Evolutionary conservation across 2,329 filamentous ascomycete genomes (phyloP).

Genomic region (Coniochaeta sp.): DNA sequence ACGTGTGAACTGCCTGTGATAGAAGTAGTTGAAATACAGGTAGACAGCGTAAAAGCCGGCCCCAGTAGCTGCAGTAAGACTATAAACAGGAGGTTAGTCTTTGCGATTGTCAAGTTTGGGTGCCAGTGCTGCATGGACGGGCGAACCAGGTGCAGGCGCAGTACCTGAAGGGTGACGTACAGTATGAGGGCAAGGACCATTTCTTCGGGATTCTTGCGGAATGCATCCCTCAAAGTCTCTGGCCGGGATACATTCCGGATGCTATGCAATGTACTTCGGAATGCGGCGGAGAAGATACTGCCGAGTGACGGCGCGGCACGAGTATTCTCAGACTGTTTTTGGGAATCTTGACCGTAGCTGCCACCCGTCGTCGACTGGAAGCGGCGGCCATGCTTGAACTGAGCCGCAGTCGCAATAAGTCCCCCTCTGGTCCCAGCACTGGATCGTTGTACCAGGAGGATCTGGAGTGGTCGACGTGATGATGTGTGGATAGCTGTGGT

Average conservation of each 20-base stretch:
- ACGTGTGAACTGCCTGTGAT: conserved; percentile 45
- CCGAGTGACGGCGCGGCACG: not conserved
- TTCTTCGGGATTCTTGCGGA: conserved; percentile 34
- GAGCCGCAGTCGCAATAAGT: not conserved
- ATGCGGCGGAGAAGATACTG: not conserved
- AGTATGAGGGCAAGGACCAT: conserved; percentile 26
- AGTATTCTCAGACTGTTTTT: not conserved
- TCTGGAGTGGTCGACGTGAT: not conserved
- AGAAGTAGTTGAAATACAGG: conserved; percentile 48
- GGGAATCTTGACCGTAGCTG: not conserved
- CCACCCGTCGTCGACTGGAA: not conserved
- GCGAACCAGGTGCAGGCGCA: not conserved
- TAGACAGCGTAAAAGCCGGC: conserved; percentile 29
- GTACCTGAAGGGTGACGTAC: conserved; percentile 15
- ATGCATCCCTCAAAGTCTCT: conserved; percentile 9
- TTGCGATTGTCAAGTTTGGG: not conserved
- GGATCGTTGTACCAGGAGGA: not conserved
- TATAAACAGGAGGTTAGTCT: conserved; percentile 19
- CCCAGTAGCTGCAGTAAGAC: conserved; percentile 24
- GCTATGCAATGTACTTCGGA: not conserved
- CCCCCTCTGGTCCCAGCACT: too few relatives aligned
- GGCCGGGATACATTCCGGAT: not conserved
- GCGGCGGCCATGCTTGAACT: not conserved
- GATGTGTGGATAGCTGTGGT: not conserved
- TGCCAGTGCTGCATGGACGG: not conserved